Conservation (phyloP, 306 rosid species). For the Argentina anserina region DNA sequence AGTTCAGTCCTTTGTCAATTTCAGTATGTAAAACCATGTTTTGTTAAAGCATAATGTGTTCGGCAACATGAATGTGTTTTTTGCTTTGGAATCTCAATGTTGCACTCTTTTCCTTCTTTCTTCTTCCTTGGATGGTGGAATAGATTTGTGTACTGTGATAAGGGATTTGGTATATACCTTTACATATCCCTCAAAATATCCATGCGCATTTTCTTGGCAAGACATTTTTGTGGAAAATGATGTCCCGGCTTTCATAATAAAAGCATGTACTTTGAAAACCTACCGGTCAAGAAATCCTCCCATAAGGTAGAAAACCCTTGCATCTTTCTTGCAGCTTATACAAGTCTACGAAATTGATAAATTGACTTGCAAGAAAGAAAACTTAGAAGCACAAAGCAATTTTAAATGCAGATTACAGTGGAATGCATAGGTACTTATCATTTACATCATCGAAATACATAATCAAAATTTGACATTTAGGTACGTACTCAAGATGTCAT, state of each 20-base stretch:
- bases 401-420: not conserved
- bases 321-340: not conserved
- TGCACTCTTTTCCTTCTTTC: not conserved
- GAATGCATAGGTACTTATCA: not conserved
- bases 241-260: not conserved
- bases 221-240: not conserved
- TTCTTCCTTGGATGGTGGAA: not conserved
- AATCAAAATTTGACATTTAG: too few relatives aligned
- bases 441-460: too few relatives aligned
- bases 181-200: not conserved
- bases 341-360: not conserved
- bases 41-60: constrained; percentile 8
- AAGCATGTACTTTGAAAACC: constrained; percentile 25
- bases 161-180: not conserved
- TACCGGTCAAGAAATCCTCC: not conserved
- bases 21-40: constrained; percentile 7
- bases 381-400: not conserved
- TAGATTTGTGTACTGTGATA: not conserved
- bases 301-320: not conserved
- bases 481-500: not conserved
- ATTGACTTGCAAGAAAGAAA: not conserved
- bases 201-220: not conserved
- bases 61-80: constrained; percentile 5
- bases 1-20: not conserved
- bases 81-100: not conserved